Conservation (phyloP, 805 yeast species). For the Barnettozyma vustinii region DNA sequence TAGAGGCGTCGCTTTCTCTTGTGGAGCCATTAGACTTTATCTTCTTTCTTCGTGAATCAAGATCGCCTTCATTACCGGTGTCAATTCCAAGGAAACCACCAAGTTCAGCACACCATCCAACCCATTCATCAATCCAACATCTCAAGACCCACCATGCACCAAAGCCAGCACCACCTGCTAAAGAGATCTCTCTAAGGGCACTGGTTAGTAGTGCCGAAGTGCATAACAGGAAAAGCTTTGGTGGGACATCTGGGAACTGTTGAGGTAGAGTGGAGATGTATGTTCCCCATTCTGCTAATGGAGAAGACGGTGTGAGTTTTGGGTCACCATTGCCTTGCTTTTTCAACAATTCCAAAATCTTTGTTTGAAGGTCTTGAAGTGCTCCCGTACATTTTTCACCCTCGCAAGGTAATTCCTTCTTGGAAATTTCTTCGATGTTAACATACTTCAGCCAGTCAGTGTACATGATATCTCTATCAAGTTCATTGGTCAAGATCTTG, state of each 20-base stretch:
- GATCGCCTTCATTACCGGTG: background rate
- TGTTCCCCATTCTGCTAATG: constrained; percentile 26
- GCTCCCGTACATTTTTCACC: constrained; percentile 29
- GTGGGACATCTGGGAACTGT: constrained; percentile 44
- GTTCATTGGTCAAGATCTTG: constrained; percentile 36
- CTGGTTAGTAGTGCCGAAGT: constrained; percentile 50
- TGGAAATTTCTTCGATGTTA: constrained; percentile 39
- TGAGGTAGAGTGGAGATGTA: constrained; percentile 39
- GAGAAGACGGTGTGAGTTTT: background rate
- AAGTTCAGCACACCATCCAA: constrained; percentile 60
- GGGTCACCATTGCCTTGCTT: constrained; percentile 9
- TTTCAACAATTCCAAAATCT: constrained; percentile 30
- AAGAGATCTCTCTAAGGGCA: constrained; percentile 56
- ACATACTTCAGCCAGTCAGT: constrained; percentile 51
- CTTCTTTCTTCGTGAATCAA: background rate
- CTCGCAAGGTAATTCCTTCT: constrained; percentile 48
- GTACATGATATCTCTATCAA: constrained; percentile 46
- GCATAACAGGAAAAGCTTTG: constrained; percentile 50
- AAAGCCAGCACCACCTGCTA: constrained; percentile 53
- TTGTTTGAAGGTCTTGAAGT: constrained; percentile 30
- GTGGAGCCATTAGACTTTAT: background rate
- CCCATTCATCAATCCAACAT: constrained; percentile 73
- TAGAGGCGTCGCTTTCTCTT: background rate
- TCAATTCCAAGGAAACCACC: constrained; percentile 41
- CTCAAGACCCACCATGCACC: constrained; percentile 73